Evolutionary conservation across 75 land plant species (phyloP), one percentile per base, ranked within the genome.

Genomic region (Sequoia sempervirens): DNA sequence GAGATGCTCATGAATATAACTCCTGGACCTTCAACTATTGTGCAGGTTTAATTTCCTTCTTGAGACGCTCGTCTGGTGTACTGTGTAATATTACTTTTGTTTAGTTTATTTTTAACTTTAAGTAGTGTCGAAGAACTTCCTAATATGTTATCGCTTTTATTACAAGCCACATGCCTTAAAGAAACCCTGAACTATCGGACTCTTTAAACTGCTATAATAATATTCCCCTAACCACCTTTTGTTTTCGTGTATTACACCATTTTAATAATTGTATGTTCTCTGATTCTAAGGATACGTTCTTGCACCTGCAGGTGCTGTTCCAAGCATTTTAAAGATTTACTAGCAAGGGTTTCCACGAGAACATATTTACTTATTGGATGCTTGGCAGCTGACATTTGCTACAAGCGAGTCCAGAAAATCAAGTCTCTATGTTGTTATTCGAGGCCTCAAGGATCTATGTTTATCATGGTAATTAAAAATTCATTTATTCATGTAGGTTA

Each of bases 361-460:
- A 85, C 64, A 88, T 87, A 41, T 32, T 85, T 45, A 53, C 64
- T 75, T 83, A 36, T 46, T 90, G 41, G 47, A 88, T 52, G 75
- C n/a, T n/a, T 56, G 13, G 87, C 82, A 56, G 84, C 90, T 46
- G 83, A 90, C 47, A 74, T 88, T 20, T 90, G 91, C 80, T 90
- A 84, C 82, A 38, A 74, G 26, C 82, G 89, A 8, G 68, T 88
- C 70, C 85, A 88, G 80, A 15, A 58, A 70, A 88, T 85, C 37
- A 18, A 28, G 4, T 86, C 90, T 13, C 89, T 90, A 47, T 47
- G 81, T 28, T 90, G 89, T 81, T 82, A 86, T 13, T 85, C 85
- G 75, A 88, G 84, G 81, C 89, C 91, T 23, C 87, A 88, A 64
- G 89, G 89, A 36, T 83, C 91, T 28, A 88, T 90, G 91, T 90